These are phyloP conservation scores for Stemphylium vesicarium DNA, from an alignment of 2,329 filamentous ascomycete genomes.

Conservation along the genomic window DNA sequence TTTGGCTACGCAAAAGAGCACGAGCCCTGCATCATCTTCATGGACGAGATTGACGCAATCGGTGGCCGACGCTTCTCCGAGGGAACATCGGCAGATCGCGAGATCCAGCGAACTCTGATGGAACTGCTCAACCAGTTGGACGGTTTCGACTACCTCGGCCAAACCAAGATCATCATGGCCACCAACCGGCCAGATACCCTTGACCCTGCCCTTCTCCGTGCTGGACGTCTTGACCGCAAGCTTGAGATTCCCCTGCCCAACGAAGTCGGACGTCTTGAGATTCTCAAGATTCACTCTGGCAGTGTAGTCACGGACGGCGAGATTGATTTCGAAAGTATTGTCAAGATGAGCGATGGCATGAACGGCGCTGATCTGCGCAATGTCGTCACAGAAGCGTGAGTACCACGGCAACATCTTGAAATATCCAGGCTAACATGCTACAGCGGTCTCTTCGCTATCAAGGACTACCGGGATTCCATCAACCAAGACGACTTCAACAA, in stretches of 20 bases:
- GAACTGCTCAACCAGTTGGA: conserved; percentile 98
- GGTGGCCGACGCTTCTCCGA: conserved; percentile 96
- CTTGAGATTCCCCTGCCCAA: conserved; percentile 98
- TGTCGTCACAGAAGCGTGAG: conserved; percentile 97
- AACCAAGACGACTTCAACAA: conserved; percentile 99
- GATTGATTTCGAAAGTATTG: conserved; percentile 97
- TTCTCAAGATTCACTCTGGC: conserved; percentile 94
- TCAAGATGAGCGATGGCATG: conserved; percentile 99
- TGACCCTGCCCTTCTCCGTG: conserved; percentile 89
- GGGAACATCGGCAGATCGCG: conserved; percentile 94
- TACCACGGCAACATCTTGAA: conserved; percentile 33
- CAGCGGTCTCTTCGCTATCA: conserved; percentile 95
- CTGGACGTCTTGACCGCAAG: conserved; percentile 93
- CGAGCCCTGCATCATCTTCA: conserved; percentile 99
- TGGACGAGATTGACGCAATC: conserved; percentile 99
- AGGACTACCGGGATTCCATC: conserved; percentile 94
- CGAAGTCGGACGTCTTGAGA: conserved; percentile 93
- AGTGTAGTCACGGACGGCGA: conserved; percentile 90
- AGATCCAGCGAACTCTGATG: conserved; percentile 98
- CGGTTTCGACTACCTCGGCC: conserved; percentile 98
- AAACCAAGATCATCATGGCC: conserved; percentile 99
- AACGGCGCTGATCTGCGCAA: conserved; percentile 98
- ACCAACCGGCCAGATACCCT: conserved; percentile 97
- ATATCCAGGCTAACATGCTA: conserved; percentile 27
- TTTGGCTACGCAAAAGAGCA: conserved; percentile 99